Base-by-base conservation (phyloP, 345 rosid species). In the Ricinus communis region DNA sequence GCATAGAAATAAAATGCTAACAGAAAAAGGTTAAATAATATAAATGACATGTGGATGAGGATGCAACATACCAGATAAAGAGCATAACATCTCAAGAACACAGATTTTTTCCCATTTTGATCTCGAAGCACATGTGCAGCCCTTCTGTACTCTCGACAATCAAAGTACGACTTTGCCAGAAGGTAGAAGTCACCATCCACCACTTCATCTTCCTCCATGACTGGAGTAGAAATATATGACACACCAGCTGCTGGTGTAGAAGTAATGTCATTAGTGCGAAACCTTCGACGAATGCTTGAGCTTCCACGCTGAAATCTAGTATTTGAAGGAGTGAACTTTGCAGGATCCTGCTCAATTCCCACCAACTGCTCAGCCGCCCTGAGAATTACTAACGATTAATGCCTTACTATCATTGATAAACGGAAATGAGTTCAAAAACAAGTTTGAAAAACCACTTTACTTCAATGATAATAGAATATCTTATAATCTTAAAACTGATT, bases 251-350 rank as follows among this genome's bases (percentile, higher is more conserved):
- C 66, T 8, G 98, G 97, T 0, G 99, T 92, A 14, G 88, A 85
- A 51, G 80, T 79, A 66, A 89, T 71, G 65, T 95, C 98, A 70
- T 76, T 88, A 59, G 98, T 90, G 61, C 94, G 83, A 70, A 87
- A 95, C 65, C 97, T 84, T 77, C 98, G 70, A 8, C 94, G 82
- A 47, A 92, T 92, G 78, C 99, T 95, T 5, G 98, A 92, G 85
- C 96, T 95, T 80, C 98, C 99, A 62, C 97, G 87, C 80, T 95
- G 98, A 80, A 95, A 95, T 70, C 99, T 80, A 13, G 98, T 95
- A 81, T 95, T 95, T 5, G 98, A 77, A 63, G 99, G 96, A 15
- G 98, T 92, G 73, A 81, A 92, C 78, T 90, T 90, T 22, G 91
- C 86, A 0, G 92, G 94, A 82, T 95, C 99, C 66, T 85, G 93